phyloP scores from a whole-genome alignment of 2,329 filamentous ascomycete species.

The Epichloe sylvatica region DNA sequence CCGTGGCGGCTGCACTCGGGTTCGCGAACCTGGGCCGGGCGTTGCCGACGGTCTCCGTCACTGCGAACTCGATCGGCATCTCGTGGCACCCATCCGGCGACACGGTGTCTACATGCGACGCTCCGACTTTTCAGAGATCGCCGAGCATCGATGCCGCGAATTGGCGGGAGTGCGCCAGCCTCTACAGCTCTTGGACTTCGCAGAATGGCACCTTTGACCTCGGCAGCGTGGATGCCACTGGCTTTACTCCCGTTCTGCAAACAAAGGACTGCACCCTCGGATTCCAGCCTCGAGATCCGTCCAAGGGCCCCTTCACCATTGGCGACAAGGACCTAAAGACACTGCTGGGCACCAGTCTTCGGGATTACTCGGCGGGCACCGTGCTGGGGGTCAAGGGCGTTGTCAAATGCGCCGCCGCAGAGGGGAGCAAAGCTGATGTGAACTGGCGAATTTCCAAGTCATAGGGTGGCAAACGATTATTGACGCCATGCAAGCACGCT shows the following conservation, averaged over 20 bases:
- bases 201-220: conserved; percentile 19
- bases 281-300: conserved; percentile 11
- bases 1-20: background rate
- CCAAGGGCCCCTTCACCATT: conserved; percentile 10
- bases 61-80: conserved; percentile 9
- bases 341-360: conserved; percentile 11
- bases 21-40: background rate
- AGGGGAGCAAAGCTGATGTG: conserved; percentile 9
- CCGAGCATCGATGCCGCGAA: conserved; percentile 13
- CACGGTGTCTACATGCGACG: conserved; percentile 15
- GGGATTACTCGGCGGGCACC: conserved; percentile 10
- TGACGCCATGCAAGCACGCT: background rate
- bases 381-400: conserved; percentile 10
- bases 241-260: conserved; percentile 13
- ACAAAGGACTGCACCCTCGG: conserved; percentile 14
- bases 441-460: conserved; percentile 12
- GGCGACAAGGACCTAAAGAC: conserved; percentile 13
- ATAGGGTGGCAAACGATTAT: conserved; percentile 3
- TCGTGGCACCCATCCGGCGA: conserved; percentile 14
- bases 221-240: conserved; percentile 6
- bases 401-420: conserved; percentile 9
- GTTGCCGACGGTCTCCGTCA: background rate
- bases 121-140: conserved; percentile 12
- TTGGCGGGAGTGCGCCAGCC: conserved; percentile 18
- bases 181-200: conserved; percentile 16